Base-by-base conservation (phyloP, 2,329 filamentous ascomycete genomes). In the Penicillium decumbens region DNA sequence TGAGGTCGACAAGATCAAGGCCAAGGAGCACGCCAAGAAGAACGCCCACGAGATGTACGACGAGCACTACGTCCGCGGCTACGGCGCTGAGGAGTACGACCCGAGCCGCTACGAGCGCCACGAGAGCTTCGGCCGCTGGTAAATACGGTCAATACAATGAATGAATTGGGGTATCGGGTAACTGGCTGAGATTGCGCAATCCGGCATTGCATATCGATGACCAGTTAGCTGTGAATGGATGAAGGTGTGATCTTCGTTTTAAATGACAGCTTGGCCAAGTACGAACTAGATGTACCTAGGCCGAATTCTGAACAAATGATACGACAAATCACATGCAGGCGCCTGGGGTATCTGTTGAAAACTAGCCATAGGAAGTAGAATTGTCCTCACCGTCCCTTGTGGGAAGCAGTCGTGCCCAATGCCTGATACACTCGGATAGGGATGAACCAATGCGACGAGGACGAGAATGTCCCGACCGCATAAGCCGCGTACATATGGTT, bases 11-110 rank as follows among this genome's bases (percentile, higher is more conserved):
- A 69, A 72, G 53, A 75, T 83, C 67, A 73, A 76, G 67, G 81
- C 82, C 50, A 80, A 81, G 67, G 72, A 75, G 58, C 77, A 83
- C 49, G 82, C 82, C 46, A 76, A 78, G 69, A 59, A 79, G 69
- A 77, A 81, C 63, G 81, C 77, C 37, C 72, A 82, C 68, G 58
- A 77, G 35, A 72, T 85, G 65, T 87, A 87, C 64, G 79, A 85
- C 29, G 59, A 80, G 57, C 82, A 85, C 66, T 85, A 86, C 67
- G 74, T 76, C 41, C 59, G 64, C 28, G 61, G 67, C 50, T 65
- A 74, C 35, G 63, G 64, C 23, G 67, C 61, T 39, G 73, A 80
- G 33, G 63, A 80, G 62, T 85, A 79, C 61, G 72, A 84, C 69
- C 81, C 81, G 30, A 61, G 63, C 48, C 60, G 64, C 51, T 68